phyloP scores from a whole-genome alignment of 148 eudicot species.

The Nepenthes mirabilis region DNA sequence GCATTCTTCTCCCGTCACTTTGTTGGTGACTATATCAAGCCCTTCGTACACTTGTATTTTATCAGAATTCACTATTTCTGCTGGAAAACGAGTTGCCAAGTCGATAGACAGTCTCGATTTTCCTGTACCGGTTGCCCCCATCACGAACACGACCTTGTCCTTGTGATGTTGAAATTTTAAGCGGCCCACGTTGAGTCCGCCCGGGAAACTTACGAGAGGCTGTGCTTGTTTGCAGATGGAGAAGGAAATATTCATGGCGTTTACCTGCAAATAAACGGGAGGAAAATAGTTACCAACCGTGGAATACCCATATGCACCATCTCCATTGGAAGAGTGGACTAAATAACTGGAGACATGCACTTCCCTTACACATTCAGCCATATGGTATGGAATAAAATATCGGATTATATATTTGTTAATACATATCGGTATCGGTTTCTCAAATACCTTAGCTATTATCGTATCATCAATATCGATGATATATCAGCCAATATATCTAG shows the following conservation, averaged over 20 bases:
- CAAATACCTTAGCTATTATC: too few species aligned
- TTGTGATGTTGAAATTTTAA: constrained; percentile 30
- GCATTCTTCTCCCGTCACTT: constrained; percentile 65
- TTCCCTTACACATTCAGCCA: too few species aligned
- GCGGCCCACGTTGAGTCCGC: constrained; percentile 35
- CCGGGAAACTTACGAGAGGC: constrained; percentile 35
- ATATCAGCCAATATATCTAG: too few species aligned
- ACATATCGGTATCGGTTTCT: too few species aligned
- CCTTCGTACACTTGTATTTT: constrained; percentile 82
- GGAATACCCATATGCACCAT: neutral
- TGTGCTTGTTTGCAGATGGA: constrained; percentile 46
- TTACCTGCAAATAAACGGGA: constrained; percentile 7
- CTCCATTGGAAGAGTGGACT: neutral
- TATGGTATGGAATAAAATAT: too few species aligned
- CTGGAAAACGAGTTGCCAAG: constrained; percentile 45
- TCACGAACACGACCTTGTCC: constrained; percentile 68
- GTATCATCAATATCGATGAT: too few species aligned
- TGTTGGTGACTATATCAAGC: constrained; percentile 62
- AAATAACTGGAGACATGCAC: neutral
- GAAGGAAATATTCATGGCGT: constrained; percentile 44
- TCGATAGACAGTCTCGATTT: constrained; percentile 78
- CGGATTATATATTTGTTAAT: too few species aligned
- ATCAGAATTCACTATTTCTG: constrained; percentile 70
- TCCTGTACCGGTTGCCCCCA: constrained; percentile 92
- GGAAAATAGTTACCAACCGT: neutral